Base-by-base conservation (phyloP, 805 yeast species). In the Starmerella powellii region DNA sequence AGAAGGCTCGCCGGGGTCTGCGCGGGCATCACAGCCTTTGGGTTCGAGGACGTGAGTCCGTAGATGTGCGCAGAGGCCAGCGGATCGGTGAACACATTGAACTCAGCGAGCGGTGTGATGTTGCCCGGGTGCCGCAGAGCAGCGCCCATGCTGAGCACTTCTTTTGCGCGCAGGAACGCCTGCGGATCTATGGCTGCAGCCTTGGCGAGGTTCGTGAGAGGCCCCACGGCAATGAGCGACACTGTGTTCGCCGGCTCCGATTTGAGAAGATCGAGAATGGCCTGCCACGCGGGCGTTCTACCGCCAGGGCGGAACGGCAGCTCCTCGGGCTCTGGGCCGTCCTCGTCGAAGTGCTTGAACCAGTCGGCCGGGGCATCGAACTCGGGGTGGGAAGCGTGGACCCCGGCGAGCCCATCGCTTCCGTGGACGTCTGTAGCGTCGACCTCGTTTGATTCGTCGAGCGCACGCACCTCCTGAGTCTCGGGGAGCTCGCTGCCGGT, bases 341-440 rank as follows among this genome's bases (percentile, higher is more conserved):
- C 33, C n/a, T n/a, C n/a, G 20, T 31, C 38, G 40, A 61, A 63
- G 32, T 46, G 44, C 28, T 48, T 45, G 20, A 55, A 31, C 60
- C 60, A 59, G 18, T 51, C 49, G 6, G 44, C 31, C 1, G 60
- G 57, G 20, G 61, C 56, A 8, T 65, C 58, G 38, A 49, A 64
- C 31, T 61, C 60, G 2, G 67, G 66, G 27, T 56, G 49, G 2
- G 40, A n/a, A 2, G 46, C 34, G 43, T 64, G 67, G 19, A 62
- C 62, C 12, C 63, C 63, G 5, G 67, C 68, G 10, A 65, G 55
- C 2, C 69, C 69, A 42, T 65, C 69, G 23, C 41, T 32, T 15
- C 69, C 69, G 43, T 65, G 69, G 37, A 63, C 63, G 33, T 62
- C 63, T 6, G 62, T 60, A 3, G 68, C 69, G 36, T 63, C 63